phyloP scores from a whole-genome alignment of 495 filamentous ascomycete species.

The Venustampulla echinocandica region DNA sequence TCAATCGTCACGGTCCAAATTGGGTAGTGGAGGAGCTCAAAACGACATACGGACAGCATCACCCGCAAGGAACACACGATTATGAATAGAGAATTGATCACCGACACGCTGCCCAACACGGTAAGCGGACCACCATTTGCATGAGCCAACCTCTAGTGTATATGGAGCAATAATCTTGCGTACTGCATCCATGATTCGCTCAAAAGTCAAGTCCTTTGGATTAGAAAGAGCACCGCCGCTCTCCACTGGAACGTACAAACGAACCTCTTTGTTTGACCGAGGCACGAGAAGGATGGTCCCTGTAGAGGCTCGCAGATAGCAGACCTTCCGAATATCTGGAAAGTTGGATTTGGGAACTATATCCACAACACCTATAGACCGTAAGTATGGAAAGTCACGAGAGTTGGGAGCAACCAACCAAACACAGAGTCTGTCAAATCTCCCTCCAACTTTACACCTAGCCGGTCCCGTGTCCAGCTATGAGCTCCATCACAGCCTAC shows the following conservation, averaged over 20 bases:
- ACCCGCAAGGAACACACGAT: constrained; percentile 22
- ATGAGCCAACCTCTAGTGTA: constrained; percentile 49
- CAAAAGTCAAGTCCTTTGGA: no score
- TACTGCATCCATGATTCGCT: no score
- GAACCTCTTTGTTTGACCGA: constrained; percentile 55
- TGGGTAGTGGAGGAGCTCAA: no score
- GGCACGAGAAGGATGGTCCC: constrained; percentile 67
- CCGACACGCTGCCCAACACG: constrained; percentile 20
- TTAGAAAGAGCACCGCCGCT: no score
- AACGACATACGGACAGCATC: constrained; percentile 55
- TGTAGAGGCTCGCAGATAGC: no score
- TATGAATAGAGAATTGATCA: constrained; percentile 11
- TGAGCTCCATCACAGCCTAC: constrained; percentile 63
- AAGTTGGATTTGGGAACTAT: constrained; percentile 54
- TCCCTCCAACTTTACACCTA: constrained; percentile 51
- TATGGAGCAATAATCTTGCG: constrained; percentile 54
- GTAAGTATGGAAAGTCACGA: no score
- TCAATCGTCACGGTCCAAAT: no score
- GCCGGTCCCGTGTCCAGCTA: constrained; percentile 48
- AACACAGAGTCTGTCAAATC: constrained; percentile 55
- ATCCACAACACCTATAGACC: no score
- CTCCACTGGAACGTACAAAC: no score
- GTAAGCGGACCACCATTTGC: constrained; percentile 60
- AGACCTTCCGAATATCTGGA: no score
- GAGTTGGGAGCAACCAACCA: constrained; percentile 37